phyloP scores from a whole-genome alignment of 345 rosid species.

The Gossypium stocksii region DNA sequence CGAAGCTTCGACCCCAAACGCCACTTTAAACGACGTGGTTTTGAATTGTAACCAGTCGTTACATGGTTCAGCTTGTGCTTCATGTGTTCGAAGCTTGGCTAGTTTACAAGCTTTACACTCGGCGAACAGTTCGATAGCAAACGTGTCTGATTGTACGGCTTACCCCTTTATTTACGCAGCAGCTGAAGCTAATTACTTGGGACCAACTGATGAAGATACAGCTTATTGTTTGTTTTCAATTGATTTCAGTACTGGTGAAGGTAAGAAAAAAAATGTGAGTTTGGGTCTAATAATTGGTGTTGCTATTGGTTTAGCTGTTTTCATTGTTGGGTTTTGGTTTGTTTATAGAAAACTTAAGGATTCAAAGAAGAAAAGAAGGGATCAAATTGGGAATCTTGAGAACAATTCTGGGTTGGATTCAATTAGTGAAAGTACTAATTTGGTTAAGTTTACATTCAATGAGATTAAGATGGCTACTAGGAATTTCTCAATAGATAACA shows the following conservation, averaged over 20 bases:
- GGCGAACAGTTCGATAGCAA: slow-evolving; percentile 42
- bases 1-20: background rate
- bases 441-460: slow-evolving; percentile 56
- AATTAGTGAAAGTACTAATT: slow-evolving; percentile 57
- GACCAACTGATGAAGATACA: slow-evolving; percentile 62
- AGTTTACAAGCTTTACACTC: background rate
- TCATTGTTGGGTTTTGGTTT: slow-evolving; percentile 39
- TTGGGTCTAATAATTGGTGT: slow-evolving; percentile 25
- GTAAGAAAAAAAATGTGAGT: slow-evolving; percentile 25
- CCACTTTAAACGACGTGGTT: background rate
- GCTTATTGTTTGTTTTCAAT: slow-evolving; percentile 59
- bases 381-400: slow-evolving; percentile 23
- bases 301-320: slow-evolving; percentile 30
- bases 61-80: background rate
- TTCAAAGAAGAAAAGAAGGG: slow-evolving; percentile 25
- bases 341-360: slow-evolving; percentile 28
- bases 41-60: background rate
- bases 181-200: slow-evolving; percentile 49
- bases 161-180: slow-evolving; percentile 70
- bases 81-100: background rate
- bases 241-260: slow-evolving; percentile 22
- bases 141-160: slow-evolving; percentile 57
- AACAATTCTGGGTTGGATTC: slow-evolving; percentile 40
- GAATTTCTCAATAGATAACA: slow-evolving; percentile 62
- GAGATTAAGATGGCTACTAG: slow-evolving; percentile 73